These are phyloP conservation scores for Termitomyces sp. DNA, from an alignment of 768 basidiomycete genomes.

Conservation along the genomic window DNA sequence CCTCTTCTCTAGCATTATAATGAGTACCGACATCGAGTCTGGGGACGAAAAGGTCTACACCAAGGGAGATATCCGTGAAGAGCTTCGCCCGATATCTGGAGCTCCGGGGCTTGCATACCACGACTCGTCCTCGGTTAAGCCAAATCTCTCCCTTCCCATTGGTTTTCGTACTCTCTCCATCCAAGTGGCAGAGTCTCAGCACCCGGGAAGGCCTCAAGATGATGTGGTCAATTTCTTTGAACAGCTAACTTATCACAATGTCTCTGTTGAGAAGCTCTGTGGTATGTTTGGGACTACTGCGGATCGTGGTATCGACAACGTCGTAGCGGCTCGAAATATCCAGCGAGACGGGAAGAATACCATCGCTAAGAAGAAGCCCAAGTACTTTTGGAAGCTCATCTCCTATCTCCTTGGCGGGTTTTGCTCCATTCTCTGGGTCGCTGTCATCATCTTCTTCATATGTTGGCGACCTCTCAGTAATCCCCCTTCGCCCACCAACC, in stretches of 20 bases:
- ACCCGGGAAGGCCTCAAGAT: not conserved
- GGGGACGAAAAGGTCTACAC: not conserved
- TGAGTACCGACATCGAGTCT: not conserved
- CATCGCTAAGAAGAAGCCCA: constrained; percentile 10
- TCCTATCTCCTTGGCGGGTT: constrained; percentile 15
- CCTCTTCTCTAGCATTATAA: not conserved
- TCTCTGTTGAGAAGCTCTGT: constrained; percentile 9
- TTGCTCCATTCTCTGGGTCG: constrained; percentile 16
- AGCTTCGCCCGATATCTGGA: not conserved
- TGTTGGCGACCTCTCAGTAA: constrained; percentile 11
- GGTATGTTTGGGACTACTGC: constrained; percentile 8
- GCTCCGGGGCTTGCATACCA: constrained; percentile 1
- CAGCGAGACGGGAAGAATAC: constrained; percentile 15
- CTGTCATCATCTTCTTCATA: constrained; percentile 13
- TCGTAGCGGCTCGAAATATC: constrained; percentile 9
- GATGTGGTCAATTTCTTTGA: constrained; percentile 14
- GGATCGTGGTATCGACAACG: constrained; percentile 11
- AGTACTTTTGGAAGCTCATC: constrained; percentile 13
- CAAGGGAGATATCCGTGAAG: not conserved
- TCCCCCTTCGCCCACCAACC: constrained; percentile 13
- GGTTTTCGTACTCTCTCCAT: constrained; percentile 17
- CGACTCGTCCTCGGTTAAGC: not conserved
- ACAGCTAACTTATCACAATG: constrained; percentile 10
- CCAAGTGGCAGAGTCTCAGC: constrained; percentile 13
- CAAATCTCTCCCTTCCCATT: constrained; percentile 12